Base-by-base conservation (phyloP, 176 grass and related monocot species). In the Zizania latifolia region DNA sequence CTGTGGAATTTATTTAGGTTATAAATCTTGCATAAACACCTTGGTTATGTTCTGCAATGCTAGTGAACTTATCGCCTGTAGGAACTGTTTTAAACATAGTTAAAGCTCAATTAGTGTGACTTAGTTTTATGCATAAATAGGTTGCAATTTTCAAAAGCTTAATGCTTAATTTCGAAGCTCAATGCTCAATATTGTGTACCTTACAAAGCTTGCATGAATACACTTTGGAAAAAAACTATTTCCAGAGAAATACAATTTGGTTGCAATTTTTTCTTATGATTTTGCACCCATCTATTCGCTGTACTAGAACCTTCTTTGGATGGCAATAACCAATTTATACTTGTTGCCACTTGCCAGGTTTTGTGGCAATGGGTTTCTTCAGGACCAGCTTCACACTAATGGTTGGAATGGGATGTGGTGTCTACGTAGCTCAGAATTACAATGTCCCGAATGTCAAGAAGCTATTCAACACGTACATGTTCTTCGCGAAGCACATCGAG, bases 391-490 rank as follows among this genome's bases (percentile, higher is more conserved):
- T 86, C 38, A 32, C 74, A 15, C 84, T 89, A 67, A 59, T 93
- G 29, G 31, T 88, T 8, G 90, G 86, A 77, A 58, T 76, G 65
- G 90, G 65, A 29, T 86, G 58, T 22, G 80, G 83, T 28, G 63
- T 89, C n/a, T 81, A 78, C 23, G 65, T 83, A 41, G 80, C 83
- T 8, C 80, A 89, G 43, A 93, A 89, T 35, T 88, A 88, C 38
- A 84, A 78, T 17, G 71, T 92, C 17, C 86, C 83, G 10, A 81
- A 89, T 79, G 65, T 92, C 19, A 89, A 92, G 50, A 80, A 72
- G 61, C 72, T 92, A n/a, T 31, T 86, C 21, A 70, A 88, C 51
- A 83, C 86, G 12, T 88, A 79, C 39, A 27, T 85, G 4, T 85
- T 82, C 26, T 31, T 85, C 3, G 82, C 85, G 4, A 87, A 85